Base-by-base conservation (phyloP, 2,329 filamentous ascomycete species). In the Chaetomiaceae sp. region DNA sequence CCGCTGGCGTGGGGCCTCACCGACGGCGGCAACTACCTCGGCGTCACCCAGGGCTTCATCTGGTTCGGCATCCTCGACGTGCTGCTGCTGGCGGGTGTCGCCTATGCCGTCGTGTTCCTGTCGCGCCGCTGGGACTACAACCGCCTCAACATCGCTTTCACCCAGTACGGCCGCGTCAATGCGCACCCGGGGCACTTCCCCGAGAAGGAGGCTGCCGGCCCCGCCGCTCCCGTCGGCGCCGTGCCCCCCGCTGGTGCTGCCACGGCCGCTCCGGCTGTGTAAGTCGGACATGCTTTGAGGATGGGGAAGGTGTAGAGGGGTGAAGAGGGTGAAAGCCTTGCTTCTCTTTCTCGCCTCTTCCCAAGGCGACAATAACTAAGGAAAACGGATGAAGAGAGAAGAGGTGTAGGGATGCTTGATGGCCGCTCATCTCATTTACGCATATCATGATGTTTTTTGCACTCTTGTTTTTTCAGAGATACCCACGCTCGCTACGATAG, bases 1-100 rank as follows among this genome's bases (percentile, higher is more conserved):
- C 73, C 75, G 7, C 68, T 79, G 39, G 74, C 72, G 19, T 79
- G 67, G 56, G 75, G 71, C 26, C 56, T 79, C 8, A 66, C 63
- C 3, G 76, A 79, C 53, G 76, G 74, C 30, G 72, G 72, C 24
- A 76, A 78, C 59, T 51, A 58, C 41, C 72, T 78, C 46, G 65
- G 68, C 27, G 68, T 72, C 32, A 73, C 70, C 0, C 57, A 63
- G 8, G 61, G 62, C 38, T 67, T 69, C 54, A 68, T 78, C 63
- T 78, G 72, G 62, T 78, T 74, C 50, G 75, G 76, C 37, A 62
- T 78, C 34, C 66, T 79, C 20, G 76, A 79, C 51, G 29, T 74
- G 9, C 61, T 78, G 5, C 57, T 76, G 49, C 47, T 76, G 3
- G 70, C 73, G 10, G 66, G 68, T 14, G 52, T 73, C 11, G 62